A percentile compares a stretch with the other conserved stretches of the same genome.
Conservation (phyloP, 202 grass and related monocot species). For the Alloteropsis angusta region DNA sequence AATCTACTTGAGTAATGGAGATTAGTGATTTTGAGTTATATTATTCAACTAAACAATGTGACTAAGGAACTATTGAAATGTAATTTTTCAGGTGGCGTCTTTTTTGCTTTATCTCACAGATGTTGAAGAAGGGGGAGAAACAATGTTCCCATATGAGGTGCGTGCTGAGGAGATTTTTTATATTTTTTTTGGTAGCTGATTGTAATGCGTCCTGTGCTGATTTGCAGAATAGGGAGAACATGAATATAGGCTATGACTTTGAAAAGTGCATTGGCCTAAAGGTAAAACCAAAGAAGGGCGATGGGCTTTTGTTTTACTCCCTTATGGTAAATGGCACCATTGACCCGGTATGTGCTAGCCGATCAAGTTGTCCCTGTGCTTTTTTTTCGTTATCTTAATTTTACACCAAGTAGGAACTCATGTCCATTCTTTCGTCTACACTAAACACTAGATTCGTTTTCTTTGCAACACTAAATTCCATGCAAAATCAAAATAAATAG, state of each 20-base stretch:
- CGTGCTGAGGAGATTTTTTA: neutral
- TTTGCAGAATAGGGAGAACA: slow-evolving; percentile 79
- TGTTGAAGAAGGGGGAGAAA: slow-evolving; percentile 98
- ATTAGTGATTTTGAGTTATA: neutral
- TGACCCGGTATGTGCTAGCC: slow-evolving; percentile 51
- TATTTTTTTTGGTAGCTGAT: neutral
- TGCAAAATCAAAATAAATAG: neutral
- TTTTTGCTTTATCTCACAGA: slow-evolving; percentile 92
- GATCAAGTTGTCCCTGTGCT: neutral
- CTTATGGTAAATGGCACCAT: slow-evolving; percentile 87
- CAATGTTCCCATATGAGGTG: slow-evolving; percentile 99
- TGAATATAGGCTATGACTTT: slow-evolving; percentile 90
- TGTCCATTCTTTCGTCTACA: neutral
- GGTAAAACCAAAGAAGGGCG: slow-evolving; percentile 85
- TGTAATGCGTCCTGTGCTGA: slow-evolving; percentile 12
- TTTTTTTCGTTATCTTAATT: neutral
- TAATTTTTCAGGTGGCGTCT: slow-evolving; percentile 60
- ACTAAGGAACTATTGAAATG: slow-evolving; percentile 19
- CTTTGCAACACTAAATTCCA: neutral
- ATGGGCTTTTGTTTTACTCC: slow-evolving; percentile 96
- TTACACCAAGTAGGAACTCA: neutral
- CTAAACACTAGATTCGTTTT: neutral
- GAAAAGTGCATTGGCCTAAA: slow-evolving; percentile 91
- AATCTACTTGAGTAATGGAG: neutral
- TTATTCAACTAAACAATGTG: neutral